phyloP scores from a whole-genome alignment of 176 grass and related monocot genomes.

The Paspalum notatum region DNA sequence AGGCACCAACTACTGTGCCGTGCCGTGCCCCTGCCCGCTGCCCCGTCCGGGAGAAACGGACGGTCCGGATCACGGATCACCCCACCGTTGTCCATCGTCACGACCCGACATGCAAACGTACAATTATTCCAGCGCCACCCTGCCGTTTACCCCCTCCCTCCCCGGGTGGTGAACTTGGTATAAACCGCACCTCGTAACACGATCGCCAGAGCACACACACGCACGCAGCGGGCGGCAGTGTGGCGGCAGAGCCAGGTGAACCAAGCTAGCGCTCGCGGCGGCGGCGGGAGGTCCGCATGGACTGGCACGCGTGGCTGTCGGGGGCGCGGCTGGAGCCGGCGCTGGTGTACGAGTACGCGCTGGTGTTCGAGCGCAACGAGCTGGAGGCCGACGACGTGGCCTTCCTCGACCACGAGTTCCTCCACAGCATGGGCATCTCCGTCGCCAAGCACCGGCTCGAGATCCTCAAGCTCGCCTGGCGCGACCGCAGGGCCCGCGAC shows the following conservation, averaged over 20 bases:
- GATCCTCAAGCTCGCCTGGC: slow-evolving; percentile 79
- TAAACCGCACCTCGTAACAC: not conserved
- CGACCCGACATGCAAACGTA: not conserved
- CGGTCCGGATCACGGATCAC: slow-evolving; percentile 25
- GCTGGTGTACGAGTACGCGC: slow-evolving; percentile 63
- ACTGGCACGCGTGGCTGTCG: slow-evolving; percentile 72
- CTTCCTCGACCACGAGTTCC: slow-evolving; percentile 69
- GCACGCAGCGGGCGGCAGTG: not conserved
- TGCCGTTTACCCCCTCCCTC: not conserved
- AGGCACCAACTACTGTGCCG: slow-evolving; percentile 35
- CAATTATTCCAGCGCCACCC: not conserved
- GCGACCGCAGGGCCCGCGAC: slow-evolving; percentile 18
- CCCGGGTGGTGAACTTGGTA: not conserved
- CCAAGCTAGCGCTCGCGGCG: not conserved
- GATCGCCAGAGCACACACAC: not conserved
- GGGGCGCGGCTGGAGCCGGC: slow-evolving; percentile 42
- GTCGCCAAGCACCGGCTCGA: slow-evolving; percentile 90
- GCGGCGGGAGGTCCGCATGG: slow-evolving; percentile 35
- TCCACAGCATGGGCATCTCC: slow-evolving; percentile 81
- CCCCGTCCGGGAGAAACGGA: not conserved
- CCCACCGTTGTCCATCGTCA: not conserved
- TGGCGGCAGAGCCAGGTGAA: not conserved
- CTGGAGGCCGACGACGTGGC: slow-evolving; percentile 62
- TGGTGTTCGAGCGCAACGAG: slow-evolving; percentile 62
- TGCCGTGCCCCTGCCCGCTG: not conserved